Evolutionary conservation across 2,329 filamentous ascomycete genomes (phyloP).

Genomic region (Fusarium pseudocircinatum): DNA sequence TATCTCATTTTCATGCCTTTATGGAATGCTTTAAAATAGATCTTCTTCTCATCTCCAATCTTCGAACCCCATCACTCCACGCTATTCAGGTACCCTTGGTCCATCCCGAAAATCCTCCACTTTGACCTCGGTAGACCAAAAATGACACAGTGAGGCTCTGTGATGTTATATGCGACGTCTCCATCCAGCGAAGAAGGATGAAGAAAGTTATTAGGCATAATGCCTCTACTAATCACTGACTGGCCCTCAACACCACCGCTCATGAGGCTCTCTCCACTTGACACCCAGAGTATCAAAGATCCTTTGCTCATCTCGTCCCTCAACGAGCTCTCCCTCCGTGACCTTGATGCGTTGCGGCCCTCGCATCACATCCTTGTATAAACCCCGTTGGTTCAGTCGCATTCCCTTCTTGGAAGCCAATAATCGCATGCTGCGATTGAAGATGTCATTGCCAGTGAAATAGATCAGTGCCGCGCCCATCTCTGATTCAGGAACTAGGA

Average conservation of each 20-base stretch:
- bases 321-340: conserved; percentile 75
- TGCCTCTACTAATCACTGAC: background rate
- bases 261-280: conserved; percentile 81
- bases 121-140: conserved; percentile 34
- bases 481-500: conserved; percentile 82
- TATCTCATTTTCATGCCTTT: background rate
- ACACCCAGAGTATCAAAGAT: conserved; percentile 87
- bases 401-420: conserved; percentile 83
- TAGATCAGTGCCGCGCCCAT: conserved; percentile 90
- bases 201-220: background rate
- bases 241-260: conserved; percentile 73
- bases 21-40: background rate
- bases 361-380: conserved; percentile 77
- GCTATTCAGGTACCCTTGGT: conserved; percentile 18
- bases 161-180: background rate
- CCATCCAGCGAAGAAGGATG: background rate
- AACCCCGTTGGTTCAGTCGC: conserved; percentile 83
- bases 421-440: conserved; percentile 86
- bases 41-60: background rate
- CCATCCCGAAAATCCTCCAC: conserved; percentile 22
- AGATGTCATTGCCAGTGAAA: conserved; percentile 95
- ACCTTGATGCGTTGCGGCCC: conserved; percentile 66
- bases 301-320: conserved; percentile 77
- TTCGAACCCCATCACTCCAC: conserved; percentile 19
- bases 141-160: conserved; percentile 20